phyloP scores from a whole-genome alignment of 1,284 basidiomycete species.

The Apiotrichum mycotoxinovorans region DNA sequence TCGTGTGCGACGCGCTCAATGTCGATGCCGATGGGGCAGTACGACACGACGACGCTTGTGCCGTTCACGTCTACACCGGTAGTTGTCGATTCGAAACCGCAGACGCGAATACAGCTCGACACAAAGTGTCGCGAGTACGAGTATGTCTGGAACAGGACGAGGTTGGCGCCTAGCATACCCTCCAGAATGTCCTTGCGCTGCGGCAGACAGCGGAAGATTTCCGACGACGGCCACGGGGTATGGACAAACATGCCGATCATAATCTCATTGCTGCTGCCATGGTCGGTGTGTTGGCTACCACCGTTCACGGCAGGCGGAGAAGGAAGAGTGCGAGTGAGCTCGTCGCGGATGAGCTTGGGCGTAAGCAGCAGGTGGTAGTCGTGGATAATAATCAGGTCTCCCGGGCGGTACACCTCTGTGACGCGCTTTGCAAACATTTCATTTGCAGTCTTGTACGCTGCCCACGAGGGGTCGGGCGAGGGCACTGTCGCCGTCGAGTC shows the following conservation, averaged over 20 bases:
- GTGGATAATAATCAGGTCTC: constrained; percentile 87
- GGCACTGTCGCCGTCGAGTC: constrained; percentile 60
- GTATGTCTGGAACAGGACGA: constrained; percentile 96
- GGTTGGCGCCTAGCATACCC: constrained; percentile 95
- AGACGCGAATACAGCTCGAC: constrained; percentile 91
- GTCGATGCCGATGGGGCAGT: constrained; percentile 98
- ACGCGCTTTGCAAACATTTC: constrained; percentile 77
- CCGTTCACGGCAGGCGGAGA: background rate
- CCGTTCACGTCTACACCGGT: constrained; percentile 87
- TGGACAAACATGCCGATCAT: constrained; percentile 92
- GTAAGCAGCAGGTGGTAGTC: constrained; percentile 92
- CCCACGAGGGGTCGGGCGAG: constrained; percentile 71
- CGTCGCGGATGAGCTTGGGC: constrained; percentile 75
- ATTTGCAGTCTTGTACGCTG: constrained; percentile 80
- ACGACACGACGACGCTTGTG: constrained; percentile 75
- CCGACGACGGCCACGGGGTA: constrained; percentile 94
- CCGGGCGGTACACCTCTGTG: constrained; percentile 70
- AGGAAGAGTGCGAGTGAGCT: constrained; percentile 49
- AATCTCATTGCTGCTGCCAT: constrained; percentile 24
- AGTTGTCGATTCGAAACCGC: constrained; percentile 84
- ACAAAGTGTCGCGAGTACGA: constrained; percentile 95
- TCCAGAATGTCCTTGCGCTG: constrained; percentile 89
- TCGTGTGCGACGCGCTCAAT: constrained; percentile 83
- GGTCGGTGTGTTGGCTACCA: background rate
- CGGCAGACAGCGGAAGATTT: constrained; percentile 91